Evolutionary conservation across 2,329 filamentous ascomycete genomes (phyloP).

Genomic region (Botrytis aclada): DNA sequence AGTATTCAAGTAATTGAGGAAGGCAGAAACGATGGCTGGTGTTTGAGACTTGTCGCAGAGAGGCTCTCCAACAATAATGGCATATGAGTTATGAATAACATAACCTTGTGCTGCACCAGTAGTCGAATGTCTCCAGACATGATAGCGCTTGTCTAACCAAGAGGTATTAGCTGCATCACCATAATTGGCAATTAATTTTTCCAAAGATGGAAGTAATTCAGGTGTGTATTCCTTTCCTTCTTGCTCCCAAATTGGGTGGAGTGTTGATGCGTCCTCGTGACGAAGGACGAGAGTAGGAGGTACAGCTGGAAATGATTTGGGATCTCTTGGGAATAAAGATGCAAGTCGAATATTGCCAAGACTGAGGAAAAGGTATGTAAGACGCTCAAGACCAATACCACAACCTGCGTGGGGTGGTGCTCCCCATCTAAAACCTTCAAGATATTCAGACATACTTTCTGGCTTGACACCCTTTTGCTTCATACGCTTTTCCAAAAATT

Average conservation of each 20-base stretch:
- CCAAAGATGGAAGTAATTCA: constrained; percentile 64
- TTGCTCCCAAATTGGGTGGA: constrained; percentile 61
- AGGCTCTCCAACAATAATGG: constrained; percentile 82
- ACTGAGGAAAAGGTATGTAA: constrained; percentile 81
- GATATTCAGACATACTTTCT: constrained; percentile 84
- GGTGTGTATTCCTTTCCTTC: constrained; percentile 40
- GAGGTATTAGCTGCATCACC: constrained; percentile 92
- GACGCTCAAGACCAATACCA: constrained; percentile 84
- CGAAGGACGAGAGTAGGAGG: constrained; percentile 63
- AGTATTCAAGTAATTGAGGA: constrained; percentile 71
- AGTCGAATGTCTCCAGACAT: constrained; percentile 76
- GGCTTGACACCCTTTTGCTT: constrained; percentile 70
- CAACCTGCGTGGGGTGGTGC: constrained; percentile 87
- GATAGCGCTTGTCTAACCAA: constrained; percentile 85
- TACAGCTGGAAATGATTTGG: constrained; percentile 75
- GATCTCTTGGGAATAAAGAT: constrained; percentile 83
- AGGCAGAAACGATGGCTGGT: constrained; percentile 66
- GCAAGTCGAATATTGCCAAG: constrained; percentile 87
- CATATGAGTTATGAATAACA: constrained; percentile 71
- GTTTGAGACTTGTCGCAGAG: constrained; percentile 80
- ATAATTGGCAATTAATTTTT: constrained; percentile 91
- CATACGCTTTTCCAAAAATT: constrained; percentile 75
- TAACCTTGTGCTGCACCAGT: constrained; percentile 86
- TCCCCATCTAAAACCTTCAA: constrained; percentile 83
- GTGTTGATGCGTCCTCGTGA: constrained; percentile 83